A percentile compares a stretch with the other conserved stretches of the same genome.
phyloP scores from a whole-genome alignment of 805 yeast species.

The Brettanomyces anomalus region DNA sequence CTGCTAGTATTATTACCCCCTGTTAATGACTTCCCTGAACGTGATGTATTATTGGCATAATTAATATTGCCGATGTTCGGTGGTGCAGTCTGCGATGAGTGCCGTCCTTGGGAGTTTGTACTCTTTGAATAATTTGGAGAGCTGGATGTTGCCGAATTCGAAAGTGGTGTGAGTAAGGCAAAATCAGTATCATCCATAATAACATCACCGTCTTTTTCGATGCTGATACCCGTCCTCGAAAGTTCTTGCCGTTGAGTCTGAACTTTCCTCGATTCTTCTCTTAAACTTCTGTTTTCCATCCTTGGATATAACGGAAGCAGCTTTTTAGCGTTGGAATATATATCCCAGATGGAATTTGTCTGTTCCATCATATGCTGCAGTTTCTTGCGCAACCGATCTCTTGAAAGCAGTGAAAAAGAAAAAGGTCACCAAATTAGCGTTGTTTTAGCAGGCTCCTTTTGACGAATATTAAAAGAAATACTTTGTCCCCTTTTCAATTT shows the following conservation, averaged over 20 bases:
- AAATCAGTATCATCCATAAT: slow-evolving; percentile 8
- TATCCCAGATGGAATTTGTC: slow-evolving; percentile 27
- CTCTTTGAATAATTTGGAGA: slow-evolving; percentile 5
- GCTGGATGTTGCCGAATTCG: slow-evolving; percentile 4
- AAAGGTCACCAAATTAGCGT: too few relatives aligned
- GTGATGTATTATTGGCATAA: slow-evolving; percentile 1
- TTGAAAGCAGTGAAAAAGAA: too few relatives aligned
- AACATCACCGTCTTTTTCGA: slow-evolving; percentile 8
- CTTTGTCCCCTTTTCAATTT: too few relatives aligned
- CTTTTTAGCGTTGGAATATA: slow-evolving; percentile 25
- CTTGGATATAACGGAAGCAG: slow-evolving; percentile 26
- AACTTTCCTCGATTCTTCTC: slow-evolving; percentile 21
- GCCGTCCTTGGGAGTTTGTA: background rate
- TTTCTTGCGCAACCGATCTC: too few relatives aligned
- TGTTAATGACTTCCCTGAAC: background rate
- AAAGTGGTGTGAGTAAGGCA: slow-evolving; percentile 15
- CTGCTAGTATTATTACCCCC: slow-evolving; percentile 3
- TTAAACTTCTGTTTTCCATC: slow-evolving; percentile 22
- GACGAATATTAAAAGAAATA: too few relatives aligned
- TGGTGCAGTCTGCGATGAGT: slow-evolving; percentile 2
- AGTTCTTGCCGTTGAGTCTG: slow-evolving; percentile 8
- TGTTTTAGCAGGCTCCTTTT: too few relatives aligned
- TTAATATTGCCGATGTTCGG: background rate
- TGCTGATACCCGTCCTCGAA: slow-evolving; percentile 1
- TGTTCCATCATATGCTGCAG: slow-evolving; percentile 11